Conservation (phyloP, 371 early-diverging fungal genomes). For the Mortierella sp. region DNA sequence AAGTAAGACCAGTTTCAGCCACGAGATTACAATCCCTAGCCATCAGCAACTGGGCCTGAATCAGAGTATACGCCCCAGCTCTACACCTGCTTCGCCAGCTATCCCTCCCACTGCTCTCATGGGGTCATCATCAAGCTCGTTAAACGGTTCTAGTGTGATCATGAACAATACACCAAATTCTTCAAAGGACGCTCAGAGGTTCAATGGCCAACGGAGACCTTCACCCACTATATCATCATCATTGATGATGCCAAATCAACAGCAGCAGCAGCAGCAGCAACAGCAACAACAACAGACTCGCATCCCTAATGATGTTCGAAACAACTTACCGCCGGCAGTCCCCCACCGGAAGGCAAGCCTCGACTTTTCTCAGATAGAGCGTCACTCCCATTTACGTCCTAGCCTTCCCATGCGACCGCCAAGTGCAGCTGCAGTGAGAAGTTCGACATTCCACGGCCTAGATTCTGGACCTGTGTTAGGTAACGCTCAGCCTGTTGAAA, state of each 20-base stretch:
- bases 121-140: slow-evolving; percentile 7
- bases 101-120: slow-evolving; percentile 26
- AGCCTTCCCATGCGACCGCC: slow-evolving; percentile 48
- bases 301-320: slow-evolving; percentile 9
- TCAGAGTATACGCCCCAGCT: slow-evolving; percentile 29
- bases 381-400: slow-evolving; percentile 40
- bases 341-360: slow-evolving; percentile 53
- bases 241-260: slow-evolving; percentile 19
- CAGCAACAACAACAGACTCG: slow-evolving; percentile 26
- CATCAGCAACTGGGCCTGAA: slow-evolving; percentile 18
- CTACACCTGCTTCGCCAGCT: slow-evolving; percentile 50
- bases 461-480: slow-evolving; percentile 12
- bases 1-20: slow-evolving; percentile 26
- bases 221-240: slow-evolving; percentile 38
- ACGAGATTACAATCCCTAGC: slow-evolving; percentile 34
- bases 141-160: neutral
- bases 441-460: slow-evolving; percentile 50
- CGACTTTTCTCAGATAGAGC: slow-evolving; percentile 49
- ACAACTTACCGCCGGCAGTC: slow-evolving; percentile 42
- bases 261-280: slow-evolving; percentile 25
- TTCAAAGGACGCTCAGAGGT: slow-evolving; percentile 14
- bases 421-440: slow-evolving; percentile 49
- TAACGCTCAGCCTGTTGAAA: slow-evolving; percentile 11
- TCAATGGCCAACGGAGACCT: slow-evolving; percentile 29
- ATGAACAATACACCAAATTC: neutral